Conservation (phyloP, 139 green algal species). For the Micractinium sp. region DNA sequence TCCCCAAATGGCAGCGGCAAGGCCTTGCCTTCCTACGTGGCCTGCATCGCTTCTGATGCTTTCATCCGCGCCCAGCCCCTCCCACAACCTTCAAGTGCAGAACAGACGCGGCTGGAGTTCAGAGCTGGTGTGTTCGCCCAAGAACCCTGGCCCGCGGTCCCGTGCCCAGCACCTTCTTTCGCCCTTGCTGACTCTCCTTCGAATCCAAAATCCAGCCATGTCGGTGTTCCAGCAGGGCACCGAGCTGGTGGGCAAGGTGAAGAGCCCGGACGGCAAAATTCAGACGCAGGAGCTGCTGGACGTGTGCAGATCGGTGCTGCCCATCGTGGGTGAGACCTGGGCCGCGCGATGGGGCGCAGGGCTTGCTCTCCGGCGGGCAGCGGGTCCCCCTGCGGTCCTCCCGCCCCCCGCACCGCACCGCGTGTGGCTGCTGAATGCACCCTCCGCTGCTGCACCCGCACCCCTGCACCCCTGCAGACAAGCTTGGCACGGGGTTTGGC, state of each 20-base stretch:
- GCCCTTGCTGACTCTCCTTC: too few species aligned
- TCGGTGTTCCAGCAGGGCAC: conserved; percentile 20
- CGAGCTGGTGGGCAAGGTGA: conserved; percentile 22
- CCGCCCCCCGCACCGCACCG: background rate
- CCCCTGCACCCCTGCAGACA: conserved; percentile 54
- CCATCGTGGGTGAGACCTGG: conserved; percentile 60
- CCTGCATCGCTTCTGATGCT: too few species aligned
- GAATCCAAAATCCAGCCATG: background rate
- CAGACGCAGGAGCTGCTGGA: conserved; percentile 64
- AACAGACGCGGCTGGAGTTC: too few species aligned
- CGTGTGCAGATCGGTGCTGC: conserved; percentile 58
- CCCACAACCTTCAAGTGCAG: too few species aligned
- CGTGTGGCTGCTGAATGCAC: background rate
- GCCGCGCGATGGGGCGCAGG: background rate
- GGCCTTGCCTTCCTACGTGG: too few species aligned
- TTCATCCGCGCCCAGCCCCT: too few species aligned
- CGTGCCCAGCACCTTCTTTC: too few species aligned
- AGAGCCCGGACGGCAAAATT: conserved; percentile 52
- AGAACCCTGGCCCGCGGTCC: background rate
- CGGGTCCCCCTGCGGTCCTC: background rate
- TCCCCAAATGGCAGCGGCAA: too few species aligned
- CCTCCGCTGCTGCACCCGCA: background rate
- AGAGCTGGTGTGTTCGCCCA: too few species aligned
- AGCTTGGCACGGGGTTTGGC: conserved; percentile 70
- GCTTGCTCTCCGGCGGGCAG: background rate